These are phyloP conservation scores for Naegleria gruberi DNA, from an alignment of 208 protist genomes.

Conservation along the genomic window DNA sequence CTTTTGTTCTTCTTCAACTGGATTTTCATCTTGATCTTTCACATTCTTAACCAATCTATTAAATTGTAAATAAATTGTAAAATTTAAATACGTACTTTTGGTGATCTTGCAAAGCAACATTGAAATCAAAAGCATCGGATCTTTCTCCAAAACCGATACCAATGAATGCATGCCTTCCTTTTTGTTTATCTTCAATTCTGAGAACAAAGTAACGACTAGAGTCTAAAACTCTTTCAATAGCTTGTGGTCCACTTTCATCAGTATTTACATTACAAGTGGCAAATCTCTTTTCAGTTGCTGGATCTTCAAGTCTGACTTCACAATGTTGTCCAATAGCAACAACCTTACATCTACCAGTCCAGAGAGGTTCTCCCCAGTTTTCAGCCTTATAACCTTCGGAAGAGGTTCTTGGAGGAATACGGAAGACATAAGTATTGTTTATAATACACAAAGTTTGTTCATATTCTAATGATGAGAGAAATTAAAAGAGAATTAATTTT, in stretches of 20 bases:
- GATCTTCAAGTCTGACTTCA: constrained; percentile 20
- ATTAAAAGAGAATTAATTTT: neutral
- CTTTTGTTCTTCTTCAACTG: neutral
- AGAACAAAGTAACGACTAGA: constrained; percentile 45
- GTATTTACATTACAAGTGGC: constrained; percentile 12
- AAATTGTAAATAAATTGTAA: neutral
- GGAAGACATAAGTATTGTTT: neutral
- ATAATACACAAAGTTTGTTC: constrained; percentile 5
- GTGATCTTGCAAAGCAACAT: constrained; percentile 46
- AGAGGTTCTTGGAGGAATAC: constrained; percentile 14
- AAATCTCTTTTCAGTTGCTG: neutral
- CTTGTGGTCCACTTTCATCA: neutral
- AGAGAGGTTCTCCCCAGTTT: constrained; percentile 6
- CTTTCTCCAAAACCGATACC: constrained; percentile 46
- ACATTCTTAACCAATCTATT: neutral
- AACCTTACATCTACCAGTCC: constrained; percentile 20
- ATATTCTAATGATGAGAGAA: neutral
- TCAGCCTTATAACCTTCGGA: constrained; percentile 25
- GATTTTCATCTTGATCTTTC: neutral
- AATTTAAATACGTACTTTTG: constrained; percentile 20
- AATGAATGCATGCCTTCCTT: constrained; percentile 44
- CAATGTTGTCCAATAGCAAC: constrained; percentile 17
- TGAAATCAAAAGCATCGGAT: constrained; percentile 45
- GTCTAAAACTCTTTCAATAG: constrained; percentile 43
- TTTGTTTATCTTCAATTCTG: constrained; percentile 37